A percentile compares a stretch with the other conserved stretches of the same genome.
Evolutionary conservation across 106 monocot species (phyloP).

Genomic region (Xerophyta viscosa): DNA sequence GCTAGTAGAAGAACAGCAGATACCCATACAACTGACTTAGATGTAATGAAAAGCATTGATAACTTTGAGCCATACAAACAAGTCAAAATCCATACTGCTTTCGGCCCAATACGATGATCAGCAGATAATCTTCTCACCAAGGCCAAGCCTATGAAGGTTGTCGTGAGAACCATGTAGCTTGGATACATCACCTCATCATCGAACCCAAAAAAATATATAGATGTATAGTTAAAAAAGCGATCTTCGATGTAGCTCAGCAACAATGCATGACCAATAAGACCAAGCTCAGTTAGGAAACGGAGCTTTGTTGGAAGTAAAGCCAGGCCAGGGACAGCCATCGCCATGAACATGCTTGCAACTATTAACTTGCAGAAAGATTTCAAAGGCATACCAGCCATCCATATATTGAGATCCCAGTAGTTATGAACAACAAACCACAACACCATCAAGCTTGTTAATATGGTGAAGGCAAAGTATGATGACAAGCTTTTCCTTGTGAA

Average conservation of each 20-base stretch:
- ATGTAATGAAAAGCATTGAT: slow-evolving; percentile 82
- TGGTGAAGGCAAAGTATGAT: slow-evolving; percentile 73
- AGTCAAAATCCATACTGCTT: slow-evolving; percentile 84
- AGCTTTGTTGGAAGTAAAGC: slow-evolving; percentile 79
- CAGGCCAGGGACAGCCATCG: slow-evolving; percentile 84
- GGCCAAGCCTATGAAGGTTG: slow-evolving; percentile 76
- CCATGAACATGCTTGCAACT: slow-evolving; percentile 56
- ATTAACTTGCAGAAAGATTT: slow-evolving; percentile 87
- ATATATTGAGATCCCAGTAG: slow-evolving; percentile 97
- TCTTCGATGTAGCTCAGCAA: slow-evolving; percentile 90
- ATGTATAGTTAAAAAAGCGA: slow-evolving; percentile 81
- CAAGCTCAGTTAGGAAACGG: slow-evolving; percentile 69
- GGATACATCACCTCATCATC: slow-evolving; percentile 96
- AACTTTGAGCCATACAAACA: slow-evolving; percentile 83
- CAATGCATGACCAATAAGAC: slow-evolving; percentile 75
- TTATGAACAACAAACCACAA: slow-evolving; percentile 93
- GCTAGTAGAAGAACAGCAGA: slow-evolving; percentile 75
- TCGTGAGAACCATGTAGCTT: slow-evolving; percentile 83
- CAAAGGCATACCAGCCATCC: slow-evolving; percentile 91
- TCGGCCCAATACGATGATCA: slow-evolving; percentile 70
- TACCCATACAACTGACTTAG: slow-evolving; percentile 79
- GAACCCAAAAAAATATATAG: slow-evolving; percentile 86
- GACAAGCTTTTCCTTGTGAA: slow-evolving; percentile 83
- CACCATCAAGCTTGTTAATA: slow-evolving; percentile 81
- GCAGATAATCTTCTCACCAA: slow-evolving; percentile 53